Evolutionary conservation across 108 stramenopile species (phyloP), one percentile per base, ranked within the genome.

Genomic region (Nitzschia inconspicua): DNA sequence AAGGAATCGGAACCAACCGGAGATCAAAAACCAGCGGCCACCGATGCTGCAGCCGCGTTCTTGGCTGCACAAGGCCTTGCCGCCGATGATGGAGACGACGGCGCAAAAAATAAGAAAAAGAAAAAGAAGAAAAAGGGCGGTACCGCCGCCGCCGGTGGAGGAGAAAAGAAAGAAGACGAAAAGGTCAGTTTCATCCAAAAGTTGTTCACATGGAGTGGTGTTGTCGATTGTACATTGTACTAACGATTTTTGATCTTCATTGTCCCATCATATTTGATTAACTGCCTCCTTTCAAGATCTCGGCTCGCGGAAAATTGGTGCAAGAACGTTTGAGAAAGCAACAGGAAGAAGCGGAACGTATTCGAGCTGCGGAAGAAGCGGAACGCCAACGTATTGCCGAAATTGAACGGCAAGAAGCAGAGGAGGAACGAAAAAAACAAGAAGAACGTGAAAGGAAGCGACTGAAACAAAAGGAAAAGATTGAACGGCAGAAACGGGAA

Each of bases 401-500:
- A 60, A 44, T 81, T 18, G 85, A 89, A 57, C 57, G 79, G 28
- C 57, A 60, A 41, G 87, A 89, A 61, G 73, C 61, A 5, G 89
- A 78, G 49, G 87, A 91, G 61, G 78, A 44, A 18, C 74, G 84
- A 14, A 55, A 60, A 9, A 84, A 77, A 25, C 75, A 79, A 53
- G 80, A 80, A 40, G 91, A 92, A 60, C 77, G 77, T 46, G 86
- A 91, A 53, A 73, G 79, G 3, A 85, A 85, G 62, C 78, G 76
- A 47, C 81, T 79, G 62, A 90, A 90, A 65, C 84, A 94, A 72
- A 80, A 80, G 72, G 93, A 88, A 64, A 95, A 91, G 78, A 80
- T 90, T 47, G 90, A 89, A 51, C 69, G 83, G n/a, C 89, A 95
- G 61, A 91, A 94, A 72, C 48, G 55, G 16, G 88, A 94, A 56